Percentiles rank a stretch among this genome's conserved stretches.
These are phyloP conservation scores for Xylaria castorea DNA, from an alignment of 495 filamentous ascomycete genomes.

Conservation along the genomic window DNA sequence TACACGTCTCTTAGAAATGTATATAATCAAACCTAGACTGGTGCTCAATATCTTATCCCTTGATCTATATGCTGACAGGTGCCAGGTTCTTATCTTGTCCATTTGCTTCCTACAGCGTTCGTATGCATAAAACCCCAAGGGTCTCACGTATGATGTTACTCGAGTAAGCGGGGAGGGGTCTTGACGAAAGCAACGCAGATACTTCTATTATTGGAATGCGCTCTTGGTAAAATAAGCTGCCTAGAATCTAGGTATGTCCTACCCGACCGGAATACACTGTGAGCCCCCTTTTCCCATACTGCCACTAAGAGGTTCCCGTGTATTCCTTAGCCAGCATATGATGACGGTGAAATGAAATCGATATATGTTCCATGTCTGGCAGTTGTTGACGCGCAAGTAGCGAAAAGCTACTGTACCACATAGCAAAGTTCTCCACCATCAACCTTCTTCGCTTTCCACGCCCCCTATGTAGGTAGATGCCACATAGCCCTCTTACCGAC, in stretches of 20 bases:
- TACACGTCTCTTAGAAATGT: neutral
- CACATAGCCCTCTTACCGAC: neutral
- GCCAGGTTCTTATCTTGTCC: neutral
- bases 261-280: neutral
- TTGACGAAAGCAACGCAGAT: neutral
- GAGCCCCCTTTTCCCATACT: neutral
- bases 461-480: neutral
- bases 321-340: neutral
- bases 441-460: neutral
- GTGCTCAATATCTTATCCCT: neutral
- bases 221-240: neutral
- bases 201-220: neutral
- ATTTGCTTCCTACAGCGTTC: neutral
- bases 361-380: neutral
- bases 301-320: neutral
- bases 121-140: neutral
- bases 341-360: neutral
- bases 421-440: neutral
- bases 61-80: conserved; percentile 1
- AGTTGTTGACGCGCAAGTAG: neutral
- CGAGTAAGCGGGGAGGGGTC: neutral
- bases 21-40: neutral
- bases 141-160: neutral
- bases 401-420: neutral
- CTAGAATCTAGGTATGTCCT: neutral